Conservation (phyloP, 495 filamentous ascomycete genomes). For the Xeromyces bisporus region DNA sequence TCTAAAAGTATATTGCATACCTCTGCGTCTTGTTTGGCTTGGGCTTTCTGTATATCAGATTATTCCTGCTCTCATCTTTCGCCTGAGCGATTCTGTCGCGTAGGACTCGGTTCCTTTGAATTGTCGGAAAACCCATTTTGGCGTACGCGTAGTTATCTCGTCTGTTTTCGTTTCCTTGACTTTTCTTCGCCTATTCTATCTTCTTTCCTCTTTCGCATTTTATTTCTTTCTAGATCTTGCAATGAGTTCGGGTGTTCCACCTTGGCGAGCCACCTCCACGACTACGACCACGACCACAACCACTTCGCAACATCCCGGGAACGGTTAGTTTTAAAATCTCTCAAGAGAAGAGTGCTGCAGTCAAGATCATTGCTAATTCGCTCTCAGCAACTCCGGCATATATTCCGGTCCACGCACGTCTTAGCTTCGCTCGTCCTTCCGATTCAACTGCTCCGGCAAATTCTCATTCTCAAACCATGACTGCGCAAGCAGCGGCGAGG, state of each 20-base stretch:
- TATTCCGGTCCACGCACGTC: conserved; percentile 33
- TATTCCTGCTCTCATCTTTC: conserved; percentile 1
- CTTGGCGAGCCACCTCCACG: conserved; percentile 26
- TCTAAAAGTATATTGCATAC: too few relatives aligned
- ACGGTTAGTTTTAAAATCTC: conserved; percentile 19
- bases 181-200: conserved; percentile 5
- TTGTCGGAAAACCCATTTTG: too few relatives aligned
- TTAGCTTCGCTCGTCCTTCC: conserved; percentile 21
- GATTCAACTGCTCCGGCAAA: conserved; percentile 8
- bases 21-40: conserved; percentile 6
- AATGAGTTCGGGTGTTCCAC: conserved; percentile 28
- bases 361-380: not conserved
- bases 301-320: conserved; percentile 9
- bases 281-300: conserved; percentile 11
- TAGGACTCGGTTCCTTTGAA: not conserved
- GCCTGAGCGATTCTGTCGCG: not conserved
- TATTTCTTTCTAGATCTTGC: conserved; percentile 2
- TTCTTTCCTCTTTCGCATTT: conserved; percentile 5
- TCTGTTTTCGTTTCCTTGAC: conserved; percentile 4
- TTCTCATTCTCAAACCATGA: conserved; percentile 12
- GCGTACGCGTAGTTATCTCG: too few relatives aligned
- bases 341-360: not conserved
- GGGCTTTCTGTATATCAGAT: conserved; percentile 6
- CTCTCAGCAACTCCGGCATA: conserved; percentile 28
- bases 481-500: conserved; percentile 12